Evolutionary conservation across 495 filamentous ascomycete genomes (phyloP), one percentile per base, ranked within the genome.

Genomic region (Penicillium verhagenii): DNA sequence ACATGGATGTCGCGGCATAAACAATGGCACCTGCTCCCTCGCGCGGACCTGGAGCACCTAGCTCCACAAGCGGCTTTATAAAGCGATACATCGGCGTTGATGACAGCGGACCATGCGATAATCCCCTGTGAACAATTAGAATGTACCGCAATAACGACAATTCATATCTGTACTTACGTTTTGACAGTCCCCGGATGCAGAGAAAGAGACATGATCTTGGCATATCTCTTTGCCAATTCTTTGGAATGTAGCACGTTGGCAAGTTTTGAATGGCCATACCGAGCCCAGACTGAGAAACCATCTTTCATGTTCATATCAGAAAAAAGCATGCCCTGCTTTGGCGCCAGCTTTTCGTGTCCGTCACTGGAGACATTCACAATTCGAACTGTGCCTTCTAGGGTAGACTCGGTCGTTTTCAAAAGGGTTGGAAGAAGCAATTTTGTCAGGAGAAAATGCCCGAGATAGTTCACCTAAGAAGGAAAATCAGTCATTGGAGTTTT

Each of bases 391-490:
- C 66, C 65, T 9, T 58, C 54, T 1, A 58, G 50, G 19, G 61
- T 54, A 11, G 53, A 48, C 43, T 60, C 52, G 24, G 68, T 53
- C 1, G 65, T 72, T 18, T 21, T 53, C 43, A 59, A 54, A 56
- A 75, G 56, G 26, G 67, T 58, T 18, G 72, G 72, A 24, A 80
- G 63, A 0, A 75, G 67, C 26, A 72, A 65, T 10, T 66, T 52
- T 14, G 72, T 71, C 0, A 80, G 61, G n/a, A 78, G 20, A 50
- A 67, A 74, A 56, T 76, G 75, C n/a, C 68, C 56, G 19, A 76
- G 64, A 52, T 77, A 72, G 42, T 76, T 79, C 40, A 73, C 77
- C 55, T 77, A n/a, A n/a, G n/a, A n/a, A n/a, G n/a, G n/a, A n/a
- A n/a, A n/a, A n/a, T n/a, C n/a, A n/a, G n/a, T n/a, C n/a, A n/a